Percentiles rank a stretch among this genome's conserved stretches.
Evolutionary conservation across 176 grass and related monocot genomes (phyloP).

Genomic region (Dactylis glomerata): DNA sequence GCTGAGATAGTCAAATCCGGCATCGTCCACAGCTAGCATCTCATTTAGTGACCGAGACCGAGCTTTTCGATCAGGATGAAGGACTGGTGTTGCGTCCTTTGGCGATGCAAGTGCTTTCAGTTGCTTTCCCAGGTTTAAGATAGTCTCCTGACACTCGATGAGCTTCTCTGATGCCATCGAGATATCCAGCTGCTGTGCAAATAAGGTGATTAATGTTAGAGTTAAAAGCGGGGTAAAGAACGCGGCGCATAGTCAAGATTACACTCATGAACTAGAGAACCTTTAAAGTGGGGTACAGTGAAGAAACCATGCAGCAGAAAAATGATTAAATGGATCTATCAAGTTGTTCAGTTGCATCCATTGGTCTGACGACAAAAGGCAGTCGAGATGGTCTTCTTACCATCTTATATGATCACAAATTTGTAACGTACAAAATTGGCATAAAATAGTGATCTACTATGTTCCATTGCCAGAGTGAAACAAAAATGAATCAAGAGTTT

Average conservation of each 20-base stretch:
- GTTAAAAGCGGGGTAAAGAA: no score
- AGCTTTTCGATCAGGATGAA: constrained; percentile 20
- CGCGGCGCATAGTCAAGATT: neutral
- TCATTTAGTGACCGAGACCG: constrained; percentile 44
- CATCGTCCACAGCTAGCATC: constrained; percentile 41
- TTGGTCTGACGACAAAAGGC: neutral
- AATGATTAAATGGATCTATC: neutral
- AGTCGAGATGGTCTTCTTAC: neutral
- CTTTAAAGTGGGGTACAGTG: neutral
- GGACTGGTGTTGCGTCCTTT: constrained; percentile 29
- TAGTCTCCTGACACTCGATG: constrained; percentile 82
- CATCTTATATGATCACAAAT: neutral
- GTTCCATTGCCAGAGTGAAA: neutral
- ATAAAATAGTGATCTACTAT: neutral
- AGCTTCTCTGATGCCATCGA: constrained; percentile 74
- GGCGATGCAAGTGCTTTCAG: constrained; percentile 79
- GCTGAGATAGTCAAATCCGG: constrained; percentile 21
- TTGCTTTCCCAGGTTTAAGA: constrained; percentile 74
- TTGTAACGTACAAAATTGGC: neutral
- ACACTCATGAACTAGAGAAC: neutral
- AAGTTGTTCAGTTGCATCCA: neutral
- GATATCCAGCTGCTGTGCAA: constrained; percentile 54
- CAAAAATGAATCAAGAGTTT: neutral
- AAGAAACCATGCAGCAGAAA: neutral
- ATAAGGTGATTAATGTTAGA: constrained; percentile 1